These are phyloP conservation scores for Veloporphyrellus conicus DNA, from an alignment of 1,284 basidiomycete species.

Conservation along the genomic window DNA sequence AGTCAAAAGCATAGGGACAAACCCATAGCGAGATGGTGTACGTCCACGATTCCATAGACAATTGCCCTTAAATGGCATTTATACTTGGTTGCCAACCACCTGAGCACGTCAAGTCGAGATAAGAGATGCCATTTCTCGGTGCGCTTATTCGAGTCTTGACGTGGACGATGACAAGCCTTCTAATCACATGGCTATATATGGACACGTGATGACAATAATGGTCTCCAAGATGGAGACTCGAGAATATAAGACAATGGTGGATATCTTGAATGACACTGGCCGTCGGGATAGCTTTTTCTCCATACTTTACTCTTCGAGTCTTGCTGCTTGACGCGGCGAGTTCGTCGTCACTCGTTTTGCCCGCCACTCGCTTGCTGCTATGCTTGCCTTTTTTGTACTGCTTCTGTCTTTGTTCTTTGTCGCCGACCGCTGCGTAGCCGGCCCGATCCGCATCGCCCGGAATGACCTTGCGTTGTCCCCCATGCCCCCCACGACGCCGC, in stretches of 20 bases:
- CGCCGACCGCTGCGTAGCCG: conserved; percentile 5
- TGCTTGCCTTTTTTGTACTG: conserved; percentile 14
- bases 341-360: conserved; percentile 19
- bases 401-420: conserved; percentile 14
- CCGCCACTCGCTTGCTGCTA: conserved; percentile 12
- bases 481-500: neutral
- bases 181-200: neutral
- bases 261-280: neutral
- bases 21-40: neutral
- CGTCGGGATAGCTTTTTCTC: neutral
- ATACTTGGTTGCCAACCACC: no score
- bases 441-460: conserved; percentile 15
- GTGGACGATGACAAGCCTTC: no score
- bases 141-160: no score
- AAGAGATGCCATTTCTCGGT: neutral
- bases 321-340: conserved; percentile 14
- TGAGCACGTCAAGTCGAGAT: no score
- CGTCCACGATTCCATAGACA: conserved; percentile 3
- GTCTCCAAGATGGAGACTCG: conserved; percentile 11
- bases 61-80: neutral
- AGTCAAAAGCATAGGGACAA: conserved; percentile 7
- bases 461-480: neutral
- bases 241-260: conserved; percentile 3
- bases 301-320: neutral
- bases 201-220: neutral